phyloP scores from a whole-genome alignment of 1,284 basidiomycete species.

The Porogramme epimiltina region DNA sequence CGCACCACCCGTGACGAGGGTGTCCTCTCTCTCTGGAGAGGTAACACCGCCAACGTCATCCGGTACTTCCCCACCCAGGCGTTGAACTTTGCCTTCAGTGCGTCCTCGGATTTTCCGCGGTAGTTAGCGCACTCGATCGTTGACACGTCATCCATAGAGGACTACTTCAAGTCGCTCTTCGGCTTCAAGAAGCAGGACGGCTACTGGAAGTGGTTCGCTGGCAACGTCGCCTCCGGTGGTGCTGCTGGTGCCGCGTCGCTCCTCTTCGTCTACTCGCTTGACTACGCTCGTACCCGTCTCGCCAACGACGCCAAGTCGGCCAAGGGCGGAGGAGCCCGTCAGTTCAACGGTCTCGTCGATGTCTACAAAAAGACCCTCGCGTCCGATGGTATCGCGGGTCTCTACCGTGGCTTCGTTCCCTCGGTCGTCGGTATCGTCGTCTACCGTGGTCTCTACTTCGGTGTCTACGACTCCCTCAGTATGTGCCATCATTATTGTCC shows the following conservation, averaged over 20 bases:
- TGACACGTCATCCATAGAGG: constrained; percentile 59
- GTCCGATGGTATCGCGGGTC: constrained; percentile 85
- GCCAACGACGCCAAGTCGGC: constrained; percentile 96
- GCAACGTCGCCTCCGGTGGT: constrained; percentile 96
- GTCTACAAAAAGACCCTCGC: constrained; percentile 94
- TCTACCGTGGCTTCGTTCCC: constrained; percentile 95
- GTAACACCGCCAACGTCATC: constrained; percentile 97
- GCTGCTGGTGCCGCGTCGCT: constrained; percentile 95
- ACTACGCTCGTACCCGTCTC: constrained; percentile 97
- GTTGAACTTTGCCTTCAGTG: constrained; percentile 94
- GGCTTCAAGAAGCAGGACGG: constrained; percentile 89
- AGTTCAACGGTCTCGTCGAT: constrained; percentile 95
- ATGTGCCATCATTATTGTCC: constrained; percentile 32
- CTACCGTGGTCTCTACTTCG: constrained; percentile 96
- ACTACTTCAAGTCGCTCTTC: constrained; percentile 95
- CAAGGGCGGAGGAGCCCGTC: constrained; percentile 88
- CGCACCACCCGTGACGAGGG: constrained; percentile 94
- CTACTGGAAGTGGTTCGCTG: constrained; percentile 90
- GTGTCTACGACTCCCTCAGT: constrained; percentile 94
- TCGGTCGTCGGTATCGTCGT: constrained; percentile 96
- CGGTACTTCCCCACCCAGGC: constrained; percentile 98
- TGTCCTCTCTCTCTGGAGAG: constrained; percentile 89
- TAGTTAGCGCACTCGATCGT: constrained; percentile 4
- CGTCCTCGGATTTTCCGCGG: constrained; percentile 33
- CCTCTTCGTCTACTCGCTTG: constrained; percentile 97